Percentiles rank a stretch among this genome's conserved stretches.
Conservation (phyloP, 2,329 filamentous ascomycete species). For the Curvularia verruculosa region DNA sequence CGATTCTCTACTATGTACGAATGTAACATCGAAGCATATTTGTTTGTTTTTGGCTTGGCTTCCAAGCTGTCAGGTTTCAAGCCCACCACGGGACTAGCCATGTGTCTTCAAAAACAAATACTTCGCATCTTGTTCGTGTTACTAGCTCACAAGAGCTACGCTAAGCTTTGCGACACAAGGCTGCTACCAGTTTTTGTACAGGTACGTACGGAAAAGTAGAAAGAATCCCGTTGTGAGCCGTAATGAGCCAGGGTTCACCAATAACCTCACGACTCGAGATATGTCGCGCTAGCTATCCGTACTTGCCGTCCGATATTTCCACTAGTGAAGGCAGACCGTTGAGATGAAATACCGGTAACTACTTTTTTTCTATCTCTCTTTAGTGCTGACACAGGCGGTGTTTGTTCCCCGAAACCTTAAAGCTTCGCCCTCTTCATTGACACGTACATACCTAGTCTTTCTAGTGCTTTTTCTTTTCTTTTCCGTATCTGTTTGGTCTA, state of each 20-base stretch:
- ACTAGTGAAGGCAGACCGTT: not conserved
- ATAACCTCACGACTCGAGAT: not conserved
- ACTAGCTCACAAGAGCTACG: not conserved
- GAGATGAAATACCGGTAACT: not conserved
- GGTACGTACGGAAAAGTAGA: not conserved
- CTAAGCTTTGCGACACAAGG: not conserved
- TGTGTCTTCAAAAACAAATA: not conserved
- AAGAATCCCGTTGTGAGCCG: not conserved
- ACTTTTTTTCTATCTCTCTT: not conserved
- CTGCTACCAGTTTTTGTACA: not conserved
- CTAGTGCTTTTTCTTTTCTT: not conserved
- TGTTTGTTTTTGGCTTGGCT: not conserved
- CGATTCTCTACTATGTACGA: not conserved
- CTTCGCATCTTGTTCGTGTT: not conserved
- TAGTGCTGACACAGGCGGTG: constrained; percentile 1
- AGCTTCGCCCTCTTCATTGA: not conserved
- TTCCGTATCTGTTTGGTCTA: not conserved
- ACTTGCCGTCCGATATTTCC: not conserved
- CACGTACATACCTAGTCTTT: not conserved
- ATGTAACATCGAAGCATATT: not conserved
- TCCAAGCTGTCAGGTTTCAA: not conserved
- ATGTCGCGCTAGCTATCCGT: not conserved
- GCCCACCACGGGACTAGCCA: not conserved
- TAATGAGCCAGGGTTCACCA: not conserved
- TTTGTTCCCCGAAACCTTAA: constrained; percentile 2